Evolutionary conservation across 2,329 filamentous ascomycete species (phyloP).

Genomic region (Hypoxylon sp.): DNA sequence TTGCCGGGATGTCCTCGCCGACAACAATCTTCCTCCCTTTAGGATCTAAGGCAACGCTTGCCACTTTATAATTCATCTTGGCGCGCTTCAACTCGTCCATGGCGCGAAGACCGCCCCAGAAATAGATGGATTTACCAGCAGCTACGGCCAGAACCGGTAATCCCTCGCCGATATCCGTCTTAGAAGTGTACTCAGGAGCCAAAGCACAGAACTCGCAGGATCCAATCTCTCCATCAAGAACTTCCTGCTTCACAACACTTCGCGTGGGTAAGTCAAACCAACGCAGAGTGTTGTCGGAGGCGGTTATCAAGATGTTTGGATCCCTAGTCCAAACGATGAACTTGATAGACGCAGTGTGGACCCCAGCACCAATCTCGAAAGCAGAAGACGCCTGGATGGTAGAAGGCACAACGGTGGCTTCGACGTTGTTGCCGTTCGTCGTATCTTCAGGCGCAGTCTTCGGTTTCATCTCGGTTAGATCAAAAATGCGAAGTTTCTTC

Average conservation of each 20-base stretch:
- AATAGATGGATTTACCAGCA: slow-evolving; percentile 94
- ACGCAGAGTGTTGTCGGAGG: slow-evolving; percentile 89
- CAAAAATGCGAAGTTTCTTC: slow-evolving; percentile 96
- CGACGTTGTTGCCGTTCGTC: slow-evolving; percentile 51
- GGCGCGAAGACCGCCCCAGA: slow-evolving; percentile 84
- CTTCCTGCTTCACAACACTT: slow-evolving; percentile 80
- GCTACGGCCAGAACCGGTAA: slow-evolving; percentile 85
- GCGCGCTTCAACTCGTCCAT: slow-evolving; percentile 83
- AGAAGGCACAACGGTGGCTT: slow-evolving; percentile 56
- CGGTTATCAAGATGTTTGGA: slow-evolving; percentile 89
- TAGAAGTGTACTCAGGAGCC: slow-evolving; percentile 70
- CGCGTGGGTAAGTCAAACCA: slow-evolving; percentile 93
- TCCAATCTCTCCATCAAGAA: slow-evolving; percentile 87
- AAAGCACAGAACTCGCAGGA: slow-evolving; percentile 90
- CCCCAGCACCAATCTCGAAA: slow-evolving; percentile 89
- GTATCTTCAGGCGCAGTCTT: slow-evolving; percentile 55
- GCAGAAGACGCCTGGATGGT: slow-evolving; percentile 73
- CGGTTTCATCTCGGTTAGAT: slow-evolving; percentile 75
- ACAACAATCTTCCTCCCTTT: slow-evolving; percentile 87
- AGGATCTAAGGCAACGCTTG: slow-evolving; percentile 89
- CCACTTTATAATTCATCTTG: slow-evolving; percentile 85
- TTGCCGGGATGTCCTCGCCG: slow-evolving; percentile 87
- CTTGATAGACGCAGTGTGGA: slow-evolving; percentile 92
- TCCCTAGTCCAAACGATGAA: slow-evolving; percentile 95
- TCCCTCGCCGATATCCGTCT: slow-evolving; percentile 75